Percentiles rank a stretch among this genome's conserved stretches.
phyloP scores from a whole-genome alignment of 495 filamentous ascomycete genomes.

The Letharia columbiana region DNA sequence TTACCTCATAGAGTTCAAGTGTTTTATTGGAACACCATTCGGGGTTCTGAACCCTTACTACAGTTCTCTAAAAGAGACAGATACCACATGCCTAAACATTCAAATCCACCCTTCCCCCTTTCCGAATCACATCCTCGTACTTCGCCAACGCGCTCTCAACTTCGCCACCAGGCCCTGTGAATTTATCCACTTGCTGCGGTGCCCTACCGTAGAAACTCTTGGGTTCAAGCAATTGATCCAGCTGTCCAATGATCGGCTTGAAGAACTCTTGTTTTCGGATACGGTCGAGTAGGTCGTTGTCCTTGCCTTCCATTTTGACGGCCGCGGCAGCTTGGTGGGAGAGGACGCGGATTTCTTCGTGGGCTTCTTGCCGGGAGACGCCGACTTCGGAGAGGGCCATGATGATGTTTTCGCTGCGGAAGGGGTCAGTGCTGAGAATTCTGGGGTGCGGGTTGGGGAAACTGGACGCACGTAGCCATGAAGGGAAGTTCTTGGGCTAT shows the following conservation, averaged over 20 bases:
- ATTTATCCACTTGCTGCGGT: constrained; percentile 40
- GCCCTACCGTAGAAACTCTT: constrained; percentile 33
- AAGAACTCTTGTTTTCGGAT: constrained; percentile 73
- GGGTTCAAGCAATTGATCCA: constrained; percentile 67
- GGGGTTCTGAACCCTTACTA: too few relatives aligned
- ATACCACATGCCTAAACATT: neutral
- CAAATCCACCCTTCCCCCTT: neutral
- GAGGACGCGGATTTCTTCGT: constrained; percentile 73
- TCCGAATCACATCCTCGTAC: constrained; percentile 18
- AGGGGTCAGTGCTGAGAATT: neutral
- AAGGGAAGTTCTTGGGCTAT: constrained; percentile 79
- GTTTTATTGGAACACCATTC: too few relatives aligned
- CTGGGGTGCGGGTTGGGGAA: neutral
- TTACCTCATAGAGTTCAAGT: too few relatives aligned
- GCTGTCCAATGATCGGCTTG: constrained; percentile 62
- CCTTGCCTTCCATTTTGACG: constrained; percentile 71
- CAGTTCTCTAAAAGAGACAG: too few relatives aligned
- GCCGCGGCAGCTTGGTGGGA: constrained; percentile 73
- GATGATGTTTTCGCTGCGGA: constrained; percentile 55
- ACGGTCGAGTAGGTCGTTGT: constrained; percentile 77
- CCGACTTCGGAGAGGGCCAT: constrained; percentile 75
- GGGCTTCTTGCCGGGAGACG: constrained; percentile 75
- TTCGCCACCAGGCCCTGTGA: constrained; percentile 30
- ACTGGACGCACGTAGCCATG: constrained; percentile 53
- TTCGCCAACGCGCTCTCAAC: constrained; percentile 28